phyloP scores from a whole-genome alignment of 495 filamentous ascomycete species.

The Neurospora sp. region DNA sequence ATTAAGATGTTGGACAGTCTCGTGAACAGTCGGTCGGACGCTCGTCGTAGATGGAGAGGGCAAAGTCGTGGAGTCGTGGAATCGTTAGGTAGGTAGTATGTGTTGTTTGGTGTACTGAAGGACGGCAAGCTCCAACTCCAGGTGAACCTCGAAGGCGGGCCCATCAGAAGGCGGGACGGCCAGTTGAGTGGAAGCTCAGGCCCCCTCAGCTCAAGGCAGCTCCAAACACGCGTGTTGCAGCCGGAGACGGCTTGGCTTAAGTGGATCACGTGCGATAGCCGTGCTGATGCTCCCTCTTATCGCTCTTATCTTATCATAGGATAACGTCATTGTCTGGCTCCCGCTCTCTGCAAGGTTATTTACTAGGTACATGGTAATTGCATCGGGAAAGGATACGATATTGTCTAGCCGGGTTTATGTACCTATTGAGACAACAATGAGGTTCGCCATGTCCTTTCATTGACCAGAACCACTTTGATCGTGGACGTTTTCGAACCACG shows the following conservation, averaged over 20 bases:
- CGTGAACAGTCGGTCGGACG: background rate
- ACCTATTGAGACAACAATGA: background rate
- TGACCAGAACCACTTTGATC: background rate
- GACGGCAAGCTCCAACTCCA: background rate
- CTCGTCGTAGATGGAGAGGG: background rate
- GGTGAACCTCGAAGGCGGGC: background rate
- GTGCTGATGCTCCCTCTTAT: constrained; percentile 4
- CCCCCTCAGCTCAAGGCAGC: constrained; percentile 39
- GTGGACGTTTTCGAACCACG: background rate
- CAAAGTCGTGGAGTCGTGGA: background rate
- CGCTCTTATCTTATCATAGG: background rate
- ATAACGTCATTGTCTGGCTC: background rate
- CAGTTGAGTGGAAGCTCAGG: constrained; percentile 17
- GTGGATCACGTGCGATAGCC: constrained; percentile 15
- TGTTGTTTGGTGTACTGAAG: constrained; percentile 3
- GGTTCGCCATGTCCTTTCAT: background rate
- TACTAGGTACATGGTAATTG: no score
- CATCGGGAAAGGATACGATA: background rate
- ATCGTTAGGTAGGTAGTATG: background rate
- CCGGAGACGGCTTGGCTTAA: constrained; percentile 6
- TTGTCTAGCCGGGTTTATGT: background rate
- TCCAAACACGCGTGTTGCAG: constrained; percentile 28
- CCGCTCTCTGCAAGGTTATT: background rate
- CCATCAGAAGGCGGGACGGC: background rate
- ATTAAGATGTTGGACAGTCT: background rate